phyloP scores from a whole-genome alignment of 371 early-diverging fungal species.

The Lichtheimia hyalospora region DNA sequence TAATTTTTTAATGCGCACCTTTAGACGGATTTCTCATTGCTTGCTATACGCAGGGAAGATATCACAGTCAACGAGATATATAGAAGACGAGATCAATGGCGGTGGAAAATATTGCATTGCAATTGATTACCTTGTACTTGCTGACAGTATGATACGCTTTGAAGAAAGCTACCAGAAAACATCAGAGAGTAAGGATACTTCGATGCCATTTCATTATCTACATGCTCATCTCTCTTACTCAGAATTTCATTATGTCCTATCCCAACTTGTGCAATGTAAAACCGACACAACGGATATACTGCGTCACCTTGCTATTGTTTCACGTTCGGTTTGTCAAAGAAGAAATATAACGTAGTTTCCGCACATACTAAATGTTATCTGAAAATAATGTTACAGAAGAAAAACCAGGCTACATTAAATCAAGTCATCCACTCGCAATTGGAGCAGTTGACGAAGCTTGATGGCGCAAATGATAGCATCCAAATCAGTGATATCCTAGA shows the following conservation, averaged over 20 bases:
- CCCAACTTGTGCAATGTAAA: background rate
- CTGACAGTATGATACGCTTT: background rate
- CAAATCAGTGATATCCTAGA: no score
- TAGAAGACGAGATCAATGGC: slow-evolving; percentile 3
- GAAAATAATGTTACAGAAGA: no score
- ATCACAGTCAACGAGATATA: background rate
- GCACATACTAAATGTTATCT: no score
- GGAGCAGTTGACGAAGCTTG: no score
- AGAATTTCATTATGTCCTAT: background rate
- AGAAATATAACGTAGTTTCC: no score
- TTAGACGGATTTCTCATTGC: slow-evolving; percentile 4
- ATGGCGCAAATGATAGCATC: no score
- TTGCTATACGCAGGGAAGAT: background rate
- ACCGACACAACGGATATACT: background rate
- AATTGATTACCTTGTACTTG: background rate
- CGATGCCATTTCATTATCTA: background rate
- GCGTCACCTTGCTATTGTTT: background rate
- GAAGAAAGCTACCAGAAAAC: background rate
- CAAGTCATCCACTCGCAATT: no score
- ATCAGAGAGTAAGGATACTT: no score
- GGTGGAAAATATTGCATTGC: background rate
- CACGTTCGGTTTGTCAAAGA: no score
- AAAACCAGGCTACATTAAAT: no score
- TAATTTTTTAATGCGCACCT: background rate
- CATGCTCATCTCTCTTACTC: background rate